Evolutionary conservation across 2,329 filamentous ascomycete species (phyloP).

Genomic region (Epichloe aotearoae): DNA sequence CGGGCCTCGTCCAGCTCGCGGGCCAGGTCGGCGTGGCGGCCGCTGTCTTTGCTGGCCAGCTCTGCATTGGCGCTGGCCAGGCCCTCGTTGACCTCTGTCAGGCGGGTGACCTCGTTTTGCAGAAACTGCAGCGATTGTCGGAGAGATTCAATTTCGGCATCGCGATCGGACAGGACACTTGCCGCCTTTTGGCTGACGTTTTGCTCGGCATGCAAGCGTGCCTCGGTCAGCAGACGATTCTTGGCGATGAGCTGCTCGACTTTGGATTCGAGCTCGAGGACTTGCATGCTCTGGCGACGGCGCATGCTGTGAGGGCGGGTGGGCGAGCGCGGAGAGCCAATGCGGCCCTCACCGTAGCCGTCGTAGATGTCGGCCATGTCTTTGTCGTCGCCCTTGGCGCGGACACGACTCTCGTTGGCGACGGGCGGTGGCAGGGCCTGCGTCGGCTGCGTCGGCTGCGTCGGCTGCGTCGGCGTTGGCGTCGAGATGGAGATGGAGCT

Average conservation of each 20-base stretch:
- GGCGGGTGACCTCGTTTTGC: conserved; percentile 65
- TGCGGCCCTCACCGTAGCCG: conserved; percentile 80
- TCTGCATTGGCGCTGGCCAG: conserved; percentile 66
- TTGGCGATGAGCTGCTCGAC: conserved; percentile 78
- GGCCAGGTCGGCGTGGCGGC: conserved; percentile 52
- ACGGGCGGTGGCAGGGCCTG: conserved; percentile 42
- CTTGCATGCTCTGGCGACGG: conserved; percentile 93
- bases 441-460: background rate
- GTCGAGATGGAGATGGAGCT: conserved; percentile 1
- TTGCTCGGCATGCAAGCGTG: conserved; percentile 56
- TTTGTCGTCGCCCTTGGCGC: conserved; percentile 37
- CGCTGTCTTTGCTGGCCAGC: conserved; percentile 61
- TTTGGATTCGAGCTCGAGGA: conserved; percentile 76
- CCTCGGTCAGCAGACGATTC: conserved; percentile 66
- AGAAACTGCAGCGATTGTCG: conserved; percentile 67
- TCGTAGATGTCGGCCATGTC: conserved; percentile 92
- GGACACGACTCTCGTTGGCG: conserved; percentile 77
- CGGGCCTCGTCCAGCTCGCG: conserved; percentile 59
- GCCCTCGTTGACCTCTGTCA: conserved; percentile 72
- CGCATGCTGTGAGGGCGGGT: conserved; percentile 92
- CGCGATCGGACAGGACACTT: conserved; percentile 63
- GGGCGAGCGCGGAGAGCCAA: conserved; percentile 79
- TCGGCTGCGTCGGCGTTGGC: background rate
- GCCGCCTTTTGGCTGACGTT: conserved; percentile 52
- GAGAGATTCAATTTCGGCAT: conserved; percentile 74